phyloP scores from a whole-genome alignment of 164 flowering plant species.

The Macadamia tetraphylla region DNA sequence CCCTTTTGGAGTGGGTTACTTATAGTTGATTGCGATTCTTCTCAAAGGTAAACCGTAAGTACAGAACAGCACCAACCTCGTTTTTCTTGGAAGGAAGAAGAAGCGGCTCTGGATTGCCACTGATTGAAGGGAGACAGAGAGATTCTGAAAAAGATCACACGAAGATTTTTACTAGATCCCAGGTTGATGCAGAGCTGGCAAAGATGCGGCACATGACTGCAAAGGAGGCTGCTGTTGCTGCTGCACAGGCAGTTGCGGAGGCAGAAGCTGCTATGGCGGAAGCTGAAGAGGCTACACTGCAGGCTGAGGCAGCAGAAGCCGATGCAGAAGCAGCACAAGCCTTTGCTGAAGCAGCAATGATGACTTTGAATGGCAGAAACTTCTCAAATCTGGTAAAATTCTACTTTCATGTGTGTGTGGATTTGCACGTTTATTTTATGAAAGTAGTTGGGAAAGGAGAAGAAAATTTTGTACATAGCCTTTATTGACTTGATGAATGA shows the following conservation, averaged over 20 bases:
- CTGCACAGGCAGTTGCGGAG: conserved; percentile 86
- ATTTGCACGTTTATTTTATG: too few species aligned
- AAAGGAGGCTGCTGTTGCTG: conserved; percentile 85
- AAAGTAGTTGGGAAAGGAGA: too few species aligned
- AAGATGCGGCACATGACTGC: conserved; percentile 66
- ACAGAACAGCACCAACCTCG: conserved; percentile 45
- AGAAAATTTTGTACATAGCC: too few species aligned
- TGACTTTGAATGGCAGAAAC: conserved; percentile 45
- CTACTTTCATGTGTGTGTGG: too few species aligned
- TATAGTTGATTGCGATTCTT: neutral
- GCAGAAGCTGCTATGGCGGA: conserved; percentile 90
- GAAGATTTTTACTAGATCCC: conserved; percentile 35
- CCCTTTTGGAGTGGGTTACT: neutral
- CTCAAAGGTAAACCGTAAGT: conserved; percentile 72
- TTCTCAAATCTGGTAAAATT: conserved; percentile 34
- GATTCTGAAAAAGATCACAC: conserved; percentile 42
- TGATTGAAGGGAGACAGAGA: conserved; percentile 32
- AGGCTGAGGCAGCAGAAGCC: conserved; percentile 90
- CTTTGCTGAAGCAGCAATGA: conserved; percentile 83
- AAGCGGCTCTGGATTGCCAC: conserved; percentile 28
- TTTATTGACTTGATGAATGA: too few species aligned
- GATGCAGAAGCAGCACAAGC: conserved; percentile 92
- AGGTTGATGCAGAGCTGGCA: conserved; percentile 63
- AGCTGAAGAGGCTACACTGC: conserved; percentile 83
- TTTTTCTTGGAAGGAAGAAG: conserved; percentile 33